Evolutionary conservation across 2,329 filamentous ascomycete species (phyloP), one percentile per base, ranked within the genome.

Genomic region (Cryphonectria naterciae): DNA sequence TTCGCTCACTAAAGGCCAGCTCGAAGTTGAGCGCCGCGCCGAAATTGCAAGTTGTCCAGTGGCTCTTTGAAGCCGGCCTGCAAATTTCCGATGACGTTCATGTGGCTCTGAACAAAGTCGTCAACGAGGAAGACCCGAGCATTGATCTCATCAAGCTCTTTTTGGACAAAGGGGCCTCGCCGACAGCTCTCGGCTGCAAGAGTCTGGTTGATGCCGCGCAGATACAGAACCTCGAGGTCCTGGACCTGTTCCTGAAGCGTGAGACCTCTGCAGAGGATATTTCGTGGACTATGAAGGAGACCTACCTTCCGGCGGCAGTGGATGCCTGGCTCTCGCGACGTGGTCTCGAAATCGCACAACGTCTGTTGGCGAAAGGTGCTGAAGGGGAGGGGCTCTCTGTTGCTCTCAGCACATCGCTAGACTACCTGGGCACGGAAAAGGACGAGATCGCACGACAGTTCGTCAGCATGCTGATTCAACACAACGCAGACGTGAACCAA

Each of bases 41-140:
- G 10, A 81, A 87, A 32, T 84, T 84, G 70, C 81, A 81, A 8
- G 80, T 88, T 19, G 79, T 87, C 39, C 76, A 81, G 19, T 85
- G 85, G 80, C 79, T 89, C 4, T 84, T 89, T 70, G 81, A 82
- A 32, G 87, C 86, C 1, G 86, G 86, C 0, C 79, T 88, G 65
- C 78, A 81, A 0, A 79, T 81, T 0, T 82, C 81, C 0, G 84
- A 85, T n/a, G 84, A 87, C 22, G 76, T 89, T 0, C 83, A 89
- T 73, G 80, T 84, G 8, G 81, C 83, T 0, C 77, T 89, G 25
- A 83, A 84, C 72, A 83, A 85, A 68, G 86, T 84, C 0, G 82
- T 89, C 10, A 86, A 85, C n/a, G 84, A 86, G 73, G 82, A 87
- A 28, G 81, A 86, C 10, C 81, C 83, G 0, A 86, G 87, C 62